Base-by-base conservation (phyloP, 345 rosid genomes). In the Bruguiera gymnorhiza region DNA sequence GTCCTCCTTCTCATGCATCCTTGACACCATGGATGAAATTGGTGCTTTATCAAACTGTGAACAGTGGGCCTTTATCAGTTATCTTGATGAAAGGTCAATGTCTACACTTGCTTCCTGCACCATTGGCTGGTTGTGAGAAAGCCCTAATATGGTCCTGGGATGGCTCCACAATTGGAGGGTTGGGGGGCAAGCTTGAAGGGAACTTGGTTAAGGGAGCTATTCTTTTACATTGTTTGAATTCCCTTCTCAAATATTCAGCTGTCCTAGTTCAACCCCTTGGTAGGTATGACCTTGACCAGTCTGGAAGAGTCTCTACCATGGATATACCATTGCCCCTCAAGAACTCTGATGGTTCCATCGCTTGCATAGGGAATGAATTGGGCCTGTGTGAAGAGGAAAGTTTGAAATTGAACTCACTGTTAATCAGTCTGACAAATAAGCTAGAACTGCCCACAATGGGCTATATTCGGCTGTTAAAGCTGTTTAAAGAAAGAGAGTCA, bases 61-160 rank as follows among this genome's bases (percentile, higher is more conserved):
- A 83, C 69, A 76, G 80, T 80, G 99, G 99, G 62, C 99, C 99
- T 43, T 67, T 95, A 67, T 86, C 99, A 7, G 92, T 95, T 76
- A 85, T 92, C 78, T 79, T 95, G 75, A 95, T 95, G 99, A 95
- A 95, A 85, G 99, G 97, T 59, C 99, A 92, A 69, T 86, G 97
- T 74, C 74, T 95, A 65, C 89, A 97, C 65, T 70, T 95, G 83
- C 97, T 95, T 86, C 99, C 99, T 73, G 97, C 97, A 62, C 99
- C 97, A 70, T 73, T 95, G 78, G 88, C 96, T 83, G 93, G 97
- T 66, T 95, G 97, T 82, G 97, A 95, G 83, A 92, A 95, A 85
- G 97, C 97, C 50, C 84, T 92, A 39, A 73, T 95, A 76, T 95
- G 99, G 99, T 88, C 97, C 37, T 95, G 99, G 99, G 99, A 95